phyloP scores from a whole-genome alignment of 192 early-diverging fungal genomes.

The Obelidium mucronatum region DNA sequence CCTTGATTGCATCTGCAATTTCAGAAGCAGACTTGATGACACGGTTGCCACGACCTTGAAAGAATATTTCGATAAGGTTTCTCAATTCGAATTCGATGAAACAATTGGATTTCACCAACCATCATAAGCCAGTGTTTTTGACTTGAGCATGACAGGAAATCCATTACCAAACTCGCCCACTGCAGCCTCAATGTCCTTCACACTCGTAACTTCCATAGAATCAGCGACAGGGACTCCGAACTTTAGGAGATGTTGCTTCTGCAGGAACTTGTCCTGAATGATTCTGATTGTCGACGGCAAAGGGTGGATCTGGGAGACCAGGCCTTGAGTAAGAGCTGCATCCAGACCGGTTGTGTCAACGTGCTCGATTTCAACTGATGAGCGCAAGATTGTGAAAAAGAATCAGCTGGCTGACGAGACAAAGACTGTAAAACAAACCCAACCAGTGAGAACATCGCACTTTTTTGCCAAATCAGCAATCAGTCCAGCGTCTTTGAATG shows the following conservation, averaged over 20 bases:
- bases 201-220: conserved; percentile 66
- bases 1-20: conserved; percentile 63
- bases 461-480: conserved; percentile 79
- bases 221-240: conserved; percentile 76
- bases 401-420: neutral
- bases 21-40: conserved; percentile 80
- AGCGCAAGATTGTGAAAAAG: neutral
- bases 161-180: conserved; percentile 66
- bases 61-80: neutral
- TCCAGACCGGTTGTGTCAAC: conserved; percentile 77
- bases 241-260: conserved; percentile 80
- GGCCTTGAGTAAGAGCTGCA: conserved; percentile 48
- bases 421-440: neutral
- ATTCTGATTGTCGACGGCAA: conserved; percentile 79
- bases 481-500: conserved; percentile 80
- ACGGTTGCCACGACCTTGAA: conserved; percentile 79
- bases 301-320: conserved; percentile 71
- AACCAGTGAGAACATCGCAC: conserved; percentile 80
- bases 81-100: neutral
- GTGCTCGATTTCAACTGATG: conserved; percentile 88
- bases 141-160: conserved; percentile 96
- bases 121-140: conserved; percentile 94
- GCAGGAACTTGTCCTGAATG: conserved; percentile 97
- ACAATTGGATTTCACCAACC: conserved; percentile 37
- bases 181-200: conserved; percentile 55